Base-by-base conservation (phyloP, 768 basidiomycete genomes). In the Mycena kentingensis region DNA sequence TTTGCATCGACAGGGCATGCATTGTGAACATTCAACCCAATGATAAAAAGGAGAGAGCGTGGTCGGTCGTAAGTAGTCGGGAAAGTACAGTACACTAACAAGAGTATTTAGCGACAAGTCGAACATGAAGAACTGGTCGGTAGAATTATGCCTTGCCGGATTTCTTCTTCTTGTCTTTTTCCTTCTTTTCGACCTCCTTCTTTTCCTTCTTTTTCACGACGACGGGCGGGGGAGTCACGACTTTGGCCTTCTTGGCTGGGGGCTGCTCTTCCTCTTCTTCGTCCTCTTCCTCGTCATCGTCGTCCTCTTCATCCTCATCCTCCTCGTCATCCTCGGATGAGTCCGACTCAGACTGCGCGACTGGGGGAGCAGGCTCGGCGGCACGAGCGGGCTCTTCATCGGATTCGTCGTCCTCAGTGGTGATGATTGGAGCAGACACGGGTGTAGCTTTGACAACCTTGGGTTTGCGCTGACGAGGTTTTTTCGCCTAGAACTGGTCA, bases 331-430 rank as follows among this genome's bases (percentile, higher is more conserved):
- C 57, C 4, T 36, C 34, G 6, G 56, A 42, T 11, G 29, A 25
- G 27, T 48, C 24, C 38, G 52, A 41, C 11, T 26, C 28, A 13
- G 41, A n/a, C 38, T 37, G n/a, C 26, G 26, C 8, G 48, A 34
- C n/a, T 32, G 19, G n/a, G 47, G 24, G 27, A 19, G 56, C 32
- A n/a, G 37, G 22, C 6, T 43, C 37, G 10, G 47, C 32, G 15
- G 52, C 46, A 16, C 37, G 34, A 31, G 48, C 26, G 35, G 54
- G 54, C 29, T 67, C 62, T n/a, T 70, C 56, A 18, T 50, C 46
- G 28, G 50, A 55, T 44, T 57, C 67, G 5, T 64, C 77, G 3
- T 78, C 77, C 0, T 67, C 65, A 37, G 51, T 51, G 5, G 44
- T 36, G 21, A 36, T 21, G 12, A 57, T 34, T 2, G 67, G 65